These are phyloP conservation scores for Malus fusca DNA, from an alignment of 306 rosid species.

Conservation along the genomic window DNA sequence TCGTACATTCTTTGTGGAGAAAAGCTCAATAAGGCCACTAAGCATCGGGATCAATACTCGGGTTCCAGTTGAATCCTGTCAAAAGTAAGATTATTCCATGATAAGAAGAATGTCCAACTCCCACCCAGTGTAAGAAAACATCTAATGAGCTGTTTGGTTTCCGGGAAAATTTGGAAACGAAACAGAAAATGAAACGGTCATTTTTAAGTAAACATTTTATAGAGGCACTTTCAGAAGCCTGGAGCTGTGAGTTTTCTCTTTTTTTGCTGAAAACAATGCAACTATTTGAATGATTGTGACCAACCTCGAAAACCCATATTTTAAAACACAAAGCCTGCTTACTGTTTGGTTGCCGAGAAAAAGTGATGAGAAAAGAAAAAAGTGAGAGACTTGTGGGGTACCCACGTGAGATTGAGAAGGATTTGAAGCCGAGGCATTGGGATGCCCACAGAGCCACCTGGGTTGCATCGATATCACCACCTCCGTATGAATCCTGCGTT, in stretches of 20 bases:
- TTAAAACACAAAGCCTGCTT: not conserved
- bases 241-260: not conserved
- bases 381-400: not conserved
- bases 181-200: too few species aligned
- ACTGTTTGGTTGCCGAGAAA: not conserved
- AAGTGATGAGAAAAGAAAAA: not conserved
- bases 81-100: conserved; percentile 6
- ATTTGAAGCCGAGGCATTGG: conserved; percentile 19
- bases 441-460: conserved; percentile 44
- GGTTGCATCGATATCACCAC: conserved; percentile 69
- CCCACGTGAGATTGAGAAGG: conserved; percentile 23
- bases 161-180: too few species aligned
- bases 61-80: conserved; percentile 55
- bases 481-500: conserved; percentile 60
- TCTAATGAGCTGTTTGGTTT: too few species aligned
- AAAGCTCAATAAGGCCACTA: conserved; percentile 77
- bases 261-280: not conserved
- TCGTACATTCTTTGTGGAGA: conserved; percentile 46
- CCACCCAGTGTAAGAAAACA: too few species aligned
- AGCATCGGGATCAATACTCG: conserved; percentile 58
- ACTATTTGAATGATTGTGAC: not conserved
- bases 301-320: not conserved
- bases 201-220: not conserved
- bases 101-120: not conserved
- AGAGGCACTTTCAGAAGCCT: not conserved